A percentile compares a stretch with the other conserved stretches of the same genome.
Conservation (phyloP, 164 flowering plant genomes). For the Chimonanthus praecox region DNA sequence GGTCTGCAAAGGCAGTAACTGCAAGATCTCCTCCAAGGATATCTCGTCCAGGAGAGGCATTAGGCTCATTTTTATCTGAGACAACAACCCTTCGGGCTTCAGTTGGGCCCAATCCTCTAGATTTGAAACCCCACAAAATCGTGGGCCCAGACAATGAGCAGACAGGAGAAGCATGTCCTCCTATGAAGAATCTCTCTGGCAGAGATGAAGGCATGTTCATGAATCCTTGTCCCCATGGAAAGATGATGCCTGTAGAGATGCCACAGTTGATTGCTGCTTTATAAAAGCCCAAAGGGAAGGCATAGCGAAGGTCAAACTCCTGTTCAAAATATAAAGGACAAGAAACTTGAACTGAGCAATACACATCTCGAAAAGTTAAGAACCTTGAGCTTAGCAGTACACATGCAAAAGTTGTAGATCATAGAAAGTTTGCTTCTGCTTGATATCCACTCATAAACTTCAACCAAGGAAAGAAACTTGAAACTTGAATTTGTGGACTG, state of each 20-base stretch:
- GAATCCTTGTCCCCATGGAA: constrained; percentile 83
- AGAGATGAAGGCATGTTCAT: constrained; percentile 46
- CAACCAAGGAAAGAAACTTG: too few species aligned
- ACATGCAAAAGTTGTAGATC: too few species aligned
- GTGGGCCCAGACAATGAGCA: constrained; percentile 74
- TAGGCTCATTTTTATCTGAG: constrained; percentile 30
- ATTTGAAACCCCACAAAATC: constrained; percentile 67
- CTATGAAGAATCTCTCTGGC: constrained; percentile 82
- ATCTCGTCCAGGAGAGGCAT: constrained; percentile 44
- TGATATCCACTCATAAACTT: too few species aligned
- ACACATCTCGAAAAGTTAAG: too few species aligned
- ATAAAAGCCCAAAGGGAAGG: constrained; percentile 75
- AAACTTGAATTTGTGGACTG: too few species aligned
- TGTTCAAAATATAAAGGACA: constrained; percentile 23
- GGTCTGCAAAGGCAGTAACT: constrained; percentile 78
- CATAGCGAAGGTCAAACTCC: constrained; percentile 89
- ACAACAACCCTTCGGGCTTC: constrained; percentile 50
- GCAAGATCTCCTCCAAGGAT: constrained; percentile 89
- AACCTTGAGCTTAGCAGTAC: too few species aligned
- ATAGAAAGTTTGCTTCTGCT: too few species aligned
- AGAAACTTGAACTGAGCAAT: neutral
- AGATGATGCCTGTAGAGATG: constrained; percentile 57
- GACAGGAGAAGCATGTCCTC: constrained; percentile 83
- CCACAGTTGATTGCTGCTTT: constrained; percentile 82
- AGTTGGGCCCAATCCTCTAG: constrained; percentile 77